Evolutionary conservation across 164 flowering plant species (phyloP).

Genomic region (Chimonanthus salicifolius): DNA sequence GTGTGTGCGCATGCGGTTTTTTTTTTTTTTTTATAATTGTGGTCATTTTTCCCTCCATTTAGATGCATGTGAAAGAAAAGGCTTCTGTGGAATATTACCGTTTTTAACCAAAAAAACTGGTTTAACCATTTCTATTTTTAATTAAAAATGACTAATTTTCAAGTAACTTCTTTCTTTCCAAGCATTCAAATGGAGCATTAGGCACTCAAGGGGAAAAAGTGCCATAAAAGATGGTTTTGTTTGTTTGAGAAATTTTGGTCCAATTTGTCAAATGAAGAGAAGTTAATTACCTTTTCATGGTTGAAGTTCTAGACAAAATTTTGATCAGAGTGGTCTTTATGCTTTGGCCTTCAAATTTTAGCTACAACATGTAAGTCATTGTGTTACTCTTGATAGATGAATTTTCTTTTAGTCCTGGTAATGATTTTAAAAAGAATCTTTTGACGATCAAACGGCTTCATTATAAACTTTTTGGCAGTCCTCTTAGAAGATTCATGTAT

Average conservation of each 20-base stretch:
- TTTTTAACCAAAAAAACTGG: too few species aligned
- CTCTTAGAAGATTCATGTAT: not conserved
- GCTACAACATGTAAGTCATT: constrained; percentile 1
- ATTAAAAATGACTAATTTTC: not conserved
- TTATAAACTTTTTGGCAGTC: not conserved
- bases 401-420: not conserved
- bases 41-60: not conserved
- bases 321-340: too few species aligned
- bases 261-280: too few species aligned
- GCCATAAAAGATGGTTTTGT: not conserved
- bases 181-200: not conserved
- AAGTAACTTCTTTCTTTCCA: not conserved
- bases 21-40: not conserved
- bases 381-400: not conserved
- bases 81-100: too few species aligned
- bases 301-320: too few species aligned
- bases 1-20: not conserved
- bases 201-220: not conserved
- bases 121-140: not conserved
- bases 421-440: not conserved
- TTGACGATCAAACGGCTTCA: not conserved
- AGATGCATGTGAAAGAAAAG: too few species aligned
- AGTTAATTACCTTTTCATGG: too few species aligned
- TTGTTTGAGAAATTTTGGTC: not conserved
- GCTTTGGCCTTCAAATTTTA: not conserved